Percentiles rank a stretch among this genome's conserved stretches.
Conservation (phyloP, 345 rosid species). For the Aurinia saxatilis region DNA sequence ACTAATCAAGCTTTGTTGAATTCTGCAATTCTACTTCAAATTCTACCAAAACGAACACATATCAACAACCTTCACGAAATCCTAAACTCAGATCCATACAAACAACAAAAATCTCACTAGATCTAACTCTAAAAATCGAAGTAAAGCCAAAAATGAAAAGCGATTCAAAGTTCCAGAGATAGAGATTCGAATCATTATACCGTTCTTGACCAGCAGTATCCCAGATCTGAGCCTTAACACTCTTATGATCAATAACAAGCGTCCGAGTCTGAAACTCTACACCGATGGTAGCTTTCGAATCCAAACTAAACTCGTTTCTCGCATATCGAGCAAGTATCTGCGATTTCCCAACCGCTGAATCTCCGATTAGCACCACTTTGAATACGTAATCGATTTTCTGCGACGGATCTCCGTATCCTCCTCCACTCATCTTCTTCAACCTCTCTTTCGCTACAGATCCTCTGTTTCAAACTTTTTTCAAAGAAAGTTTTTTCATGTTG, state of each 20-base stretch:
- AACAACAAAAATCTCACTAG: neutral
- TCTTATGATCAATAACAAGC: conserved; percentile 70
- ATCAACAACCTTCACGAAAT: neutral
- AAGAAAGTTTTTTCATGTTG: conserved; percentile 3
- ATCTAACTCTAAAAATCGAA: conserved; percentile 6
- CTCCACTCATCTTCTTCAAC: conserved; percentile 51
- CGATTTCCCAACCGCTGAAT: conserved; percentile 92
- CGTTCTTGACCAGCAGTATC: conserved; percentile 99
- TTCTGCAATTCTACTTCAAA: neutral
- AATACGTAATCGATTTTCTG: conserved; percentile 75
- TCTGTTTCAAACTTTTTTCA: conserved; percentile 1
- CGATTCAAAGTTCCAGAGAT: neutral
- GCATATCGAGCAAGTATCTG: conserved; percentile 80
- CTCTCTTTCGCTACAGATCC: neutral
- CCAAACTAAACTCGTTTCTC: conserved; percentile 73
- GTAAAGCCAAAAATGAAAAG: neutral
- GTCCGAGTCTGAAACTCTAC: conserved; percentile 94
- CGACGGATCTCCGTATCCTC: conserved; percentile 48
- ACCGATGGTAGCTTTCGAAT: conserved; percentile 91
- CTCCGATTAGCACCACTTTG: conserved; percentile 86
- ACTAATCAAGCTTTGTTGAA: neutral
- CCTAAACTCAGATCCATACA: neutral
- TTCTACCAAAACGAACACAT: neutral
- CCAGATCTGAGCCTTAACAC: conserved; percentile 99
- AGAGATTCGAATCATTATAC: conserved; percentile 21